Conservation (phyloP, 148 eudicot genomes). For the Nyssa sinensis region DNA sequence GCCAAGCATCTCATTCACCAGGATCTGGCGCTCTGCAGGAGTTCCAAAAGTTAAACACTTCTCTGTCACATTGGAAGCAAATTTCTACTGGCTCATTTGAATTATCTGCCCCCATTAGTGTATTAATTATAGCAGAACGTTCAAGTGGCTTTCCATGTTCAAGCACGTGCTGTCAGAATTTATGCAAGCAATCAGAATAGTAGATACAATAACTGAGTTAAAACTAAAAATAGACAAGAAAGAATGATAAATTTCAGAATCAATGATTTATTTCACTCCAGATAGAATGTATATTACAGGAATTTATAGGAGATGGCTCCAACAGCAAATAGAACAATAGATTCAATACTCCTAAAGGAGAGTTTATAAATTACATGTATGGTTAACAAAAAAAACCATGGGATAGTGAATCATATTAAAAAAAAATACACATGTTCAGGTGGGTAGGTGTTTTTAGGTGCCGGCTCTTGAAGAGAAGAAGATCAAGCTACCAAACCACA, state of each 20-base stretch:
- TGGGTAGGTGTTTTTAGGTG: background rate
- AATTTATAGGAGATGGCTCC: background rate
- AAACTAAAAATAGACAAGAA: background rate
- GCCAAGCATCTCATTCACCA: conserved; percentile 82
- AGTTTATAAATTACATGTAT: background rate
- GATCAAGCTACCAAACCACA: background rate
- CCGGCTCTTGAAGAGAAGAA: background rate
- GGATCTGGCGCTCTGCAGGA: conserved; percentile 59
- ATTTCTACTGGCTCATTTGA: conserved; percentile 93
- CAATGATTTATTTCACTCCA: background rate
- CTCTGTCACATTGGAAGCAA: conserved; percentile 88
- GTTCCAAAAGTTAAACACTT: conserved; percentile 84
- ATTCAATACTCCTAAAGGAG: background rate
- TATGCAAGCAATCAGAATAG: conserved; percentile 7
- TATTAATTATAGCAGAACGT: conserved; percentile 61
- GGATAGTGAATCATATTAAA: background rate
- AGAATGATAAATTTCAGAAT: background rate
- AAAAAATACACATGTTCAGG: background rate
- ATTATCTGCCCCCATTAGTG: conserved; percentile 79
- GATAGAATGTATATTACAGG: background rate
- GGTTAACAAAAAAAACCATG: background rate
- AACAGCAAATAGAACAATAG: background rate
- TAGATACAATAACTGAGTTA: conserved; percentile 1
- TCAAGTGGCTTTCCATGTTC: conserved; percentile 91
- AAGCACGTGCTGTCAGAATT: conserved; percentile 64